A percentile compares a stretch with the other conserved stretches of the same genome.
Evolutionary conservation across 495 filamentous ascomycete species (phyloP).

Genomic region (Hyaloscypha hepaticicola): DNA sequence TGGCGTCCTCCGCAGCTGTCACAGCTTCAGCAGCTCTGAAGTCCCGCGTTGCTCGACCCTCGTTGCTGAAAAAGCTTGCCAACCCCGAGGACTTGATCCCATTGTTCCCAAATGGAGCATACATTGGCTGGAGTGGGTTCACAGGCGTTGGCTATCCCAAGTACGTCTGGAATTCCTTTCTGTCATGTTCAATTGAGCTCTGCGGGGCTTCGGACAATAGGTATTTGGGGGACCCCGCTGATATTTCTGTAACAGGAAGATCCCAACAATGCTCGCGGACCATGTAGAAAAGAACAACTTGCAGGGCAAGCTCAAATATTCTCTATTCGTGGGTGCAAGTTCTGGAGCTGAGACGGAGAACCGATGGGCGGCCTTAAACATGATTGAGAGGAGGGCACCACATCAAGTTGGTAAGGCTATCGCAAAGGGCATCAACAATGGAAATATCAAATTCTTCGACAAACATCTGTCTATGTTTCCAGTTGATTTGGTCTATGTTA

Average conservation of each 20-base stretch:
- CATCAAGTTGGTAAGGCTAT: constrained; percentile 94
- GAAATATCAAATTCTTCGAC: constrained; percentile 89
- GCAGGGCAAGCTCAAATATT: constrained; percentile 80
- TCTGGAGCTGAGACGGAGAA: constrained; percentile 91
- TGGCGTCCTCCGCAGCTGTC: constrained; percentile 25
- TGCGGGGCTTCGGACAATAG: neutral
- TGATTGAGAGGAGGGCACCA: constrained; percentile 83
- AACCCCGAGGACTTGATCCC: constrained; percentile 76
- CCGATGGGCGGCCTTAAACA: constrained; percentile 80
- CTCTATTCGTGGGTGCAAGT: constrained; percentile 84
- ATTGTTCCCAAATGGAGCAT: constrained; percentile 77
- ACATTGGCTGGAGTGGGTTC: constrained; percentile 89
- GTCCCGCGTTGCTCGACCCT: constrained; percentile 71
- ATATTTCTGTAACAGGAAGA: constrained; percentile 54
- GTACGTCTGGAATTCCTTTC: constrained; percentile 45
- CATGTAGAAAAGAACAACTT: constrained; percentile 88
- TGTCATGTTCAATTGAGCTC: neutral
- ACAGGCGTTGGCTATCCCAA: constrained; percentile 91
- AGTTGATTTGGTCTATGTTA: constrained; percentile 77
- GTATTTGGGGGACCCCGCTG: constrained; percentile 5
- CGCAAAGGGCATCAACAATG: constrained; percentile 85
- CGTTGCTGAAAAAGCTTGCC: constrained; percentile 76
- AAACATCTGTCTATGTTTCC: constrained; percentile 95
- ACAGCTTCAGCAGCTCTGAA: constrained; percentile 66
- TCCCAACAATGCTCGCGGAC: constrained; percentile 81